Base-by-base conservation (phyloP, 768 basidiomycete species). In the Boletus rubroflammeus region DNA sequence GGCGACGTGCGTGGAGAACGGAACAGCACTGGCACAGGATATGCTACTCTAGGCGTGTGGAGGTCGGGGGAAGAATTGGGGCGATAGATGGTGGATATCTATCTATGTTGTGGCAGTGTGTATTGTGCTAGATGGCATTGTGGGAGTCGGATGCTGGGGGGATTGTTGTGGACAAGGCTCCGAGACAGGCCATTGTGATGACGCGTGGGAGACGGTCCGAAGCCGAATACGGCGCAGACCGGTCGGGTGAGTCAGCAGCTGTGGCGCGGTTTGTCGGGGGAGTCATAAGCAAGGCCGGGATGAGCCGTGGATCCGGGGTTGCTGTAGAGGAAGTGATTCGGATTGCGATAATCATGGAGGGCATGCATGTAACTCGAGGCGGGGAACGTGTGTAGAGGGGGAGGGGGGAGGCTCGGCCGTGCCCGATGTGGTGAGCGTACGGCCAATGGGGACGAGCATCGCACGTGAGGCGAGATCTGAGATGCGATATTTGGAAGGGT, bases 381-480 rank as follows among this genome's bases (percentile, higher is more conserved):
- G 58, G 50, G 60, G 62, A 71, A 69, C 68, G 67, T 69, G 67
- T 60, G 42, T 49, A 34, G 32, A 32, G 39, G 47, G 45, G 50
- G 49, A 48, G 57, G 39, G 47, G 45, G 50, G 49, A 48, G 57
- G 53, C 6, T 35, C 47, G 47, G 55, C 36, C 31, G 41, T 38
- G 23, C 62, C 59, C 42, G 46, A 59, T 55, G 40, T 41, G 56
- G 60, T 14, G 10, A 45, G 42, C 29, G 32, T 21, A 42, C 47
- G 53, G 34, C 36, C 32, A 45, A 57, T 17, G 58, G 50, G 44
- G 54, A 57, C 47, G 51, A n/a, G 50, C 40, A 47, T 49, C 44
- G 65, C 67, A 67, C 64, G 62, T 62, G 64, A 66, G 57, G 50
- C 41, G 48, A 43, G 61, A 70, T 70, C 68, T 71, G 50, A 70